Conservation (phyloP, 228 moss, liverwort and hornwort genomes). For the Sphagnum fallax region DNA sequence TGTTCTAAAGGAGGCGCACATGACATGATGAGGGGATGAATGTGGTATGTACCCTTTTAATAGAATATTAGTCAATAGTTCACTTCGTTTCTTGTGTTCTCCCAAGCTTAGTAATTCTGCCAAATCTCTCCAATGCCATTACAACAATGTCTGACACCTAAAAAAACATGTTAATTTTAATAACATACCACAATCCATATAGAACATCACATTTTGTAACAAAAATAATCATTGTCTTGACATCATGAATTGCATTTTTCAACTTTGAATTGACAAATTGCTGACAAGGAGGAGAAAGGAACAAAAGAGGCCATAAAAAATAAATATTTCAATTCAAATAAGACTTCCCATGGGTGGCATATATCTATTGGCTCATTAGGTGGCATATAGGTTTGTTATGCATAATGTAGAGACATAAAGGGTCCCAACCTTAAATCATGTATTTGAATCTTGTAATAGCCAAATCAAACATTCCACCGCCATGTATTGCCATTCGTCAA, state of each 20-base stretch:
- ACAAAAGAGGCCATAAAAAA: too few relatives aligned
- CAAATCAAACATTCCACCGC: slow-evolving; percentile 93
- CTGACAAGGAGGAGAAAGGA: too few relatives aligned
- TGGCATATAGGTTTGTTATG: too few relatives aligned
- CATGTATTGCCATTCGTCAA: slow-evolving; percentile 98
- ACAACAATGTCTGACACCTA: slow-evolving; percentile 88
- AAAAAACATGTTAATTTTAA: too few relatives aligned
- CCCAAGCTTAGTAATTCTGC: slow-evolving; percentile 93
- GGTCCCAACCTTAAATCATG: slow-evolving; percentile 63
- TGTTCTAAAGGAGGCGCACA: slow-evolving; percentile 43
- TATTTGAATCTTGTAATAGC: slow-evolving; percentile 85
- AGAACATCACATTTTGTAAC: too few relatives aligned
- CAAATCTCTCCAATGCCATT: slow-evolving; percentile 68
- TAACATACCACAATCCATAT: too few relatives aligned
- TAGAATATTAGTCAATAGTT: slow-evolving; percentile 70
- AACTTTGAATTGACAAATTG: too few relatives aligned
- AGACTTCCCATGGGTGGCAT: too few relatives aligned
- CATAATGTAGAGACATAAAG: not conserved
- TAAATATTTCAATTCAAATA: too few relatives aligned
- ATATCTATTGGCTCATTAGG: too few relatives aligned
- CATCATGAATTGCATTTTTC: too few relatives aligned
- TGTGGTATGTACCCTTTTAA: slow-evolving; percentile 73
- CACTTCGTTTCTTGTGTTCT: slow-evolving; percentile 87
- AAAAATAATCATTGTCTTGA: too few relatives aligned
- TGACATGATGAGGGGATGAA: slow-evolving; percentile 37